phyloP scores from a whole-genome alignment of 176 grass and related monocot genomes.

The barley (Hordeum vulgare) region DNA sequence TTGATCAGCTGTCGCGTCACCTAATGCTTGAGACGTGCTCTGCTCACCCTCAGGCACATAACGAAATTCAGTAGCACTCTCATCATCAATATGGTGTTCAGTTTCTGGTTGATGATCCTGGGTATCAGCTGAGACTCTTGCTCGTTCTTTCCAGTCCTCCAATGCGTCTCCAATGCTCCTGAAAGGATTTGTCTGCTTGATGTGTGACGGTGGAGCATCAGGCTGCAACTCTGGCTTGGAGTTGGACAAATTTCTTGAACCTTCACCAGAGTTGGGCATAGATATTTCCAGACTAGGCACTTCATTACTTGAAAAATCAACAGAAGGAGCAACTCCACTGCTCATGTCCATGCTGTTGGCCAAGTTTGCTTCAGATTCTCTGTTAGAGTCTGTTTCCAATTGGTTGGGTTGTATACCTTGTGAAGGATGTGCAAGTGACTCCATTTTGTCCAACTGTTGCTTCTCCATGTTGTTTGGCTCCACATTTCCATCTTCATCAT shows the following conservation, averaged over 20 bases:
- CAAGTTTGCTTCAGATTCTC: constrained; percentile 53
- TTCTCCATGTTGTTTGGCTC: constrained; percentile 43
- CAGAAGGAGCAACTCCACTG: constrained; percentile 51
- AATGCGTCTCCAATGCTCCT: constrained; percentile 86
- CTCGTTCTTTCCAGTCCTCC: constrained; percentile 93
- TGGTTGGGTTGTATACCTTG: constrained; percentile 30
- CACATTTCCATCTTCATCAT: constrained; percentile 51
- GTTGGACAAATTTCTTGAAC: constrained; percentile 59
- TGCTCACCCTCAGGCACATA: constrained; percentile 80
- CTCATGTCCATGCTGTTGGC: constrained; percentile 67
- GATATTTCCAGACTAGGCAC: constrained; percentile 50
- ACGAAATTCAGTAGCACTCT: constrained; percentile 62
- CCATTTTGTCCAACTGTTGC: constrained; percentile 33
- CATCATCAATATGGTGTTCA: constrained; percentile 52
- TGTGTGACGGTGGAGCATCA: constrained; percentile 42
- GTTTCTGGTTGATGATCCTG: constrained; percentile 53
- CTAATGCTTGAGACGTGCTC: constrained; percentile 83
- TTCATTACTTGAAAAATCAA: constrained; percentile 60
- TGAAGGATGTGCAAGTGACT: constrained; percentile 42
- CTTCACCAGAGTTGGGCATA: constrained; percentile 52
- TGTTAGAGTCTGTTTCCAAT: constrained; percentile 48
- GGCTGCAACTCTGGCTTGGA: constrained; percentile 51
- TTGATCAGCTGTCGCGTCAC: constrained; percentile 79
- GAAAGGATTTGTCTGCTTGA: constrained; percentile 72
- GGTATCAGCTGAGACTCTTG: constrained; percentile 69